phyloP scores from a whole-genome alignment of 1,139 yeast species.

The Oligophagozyma castellii region DNA sequence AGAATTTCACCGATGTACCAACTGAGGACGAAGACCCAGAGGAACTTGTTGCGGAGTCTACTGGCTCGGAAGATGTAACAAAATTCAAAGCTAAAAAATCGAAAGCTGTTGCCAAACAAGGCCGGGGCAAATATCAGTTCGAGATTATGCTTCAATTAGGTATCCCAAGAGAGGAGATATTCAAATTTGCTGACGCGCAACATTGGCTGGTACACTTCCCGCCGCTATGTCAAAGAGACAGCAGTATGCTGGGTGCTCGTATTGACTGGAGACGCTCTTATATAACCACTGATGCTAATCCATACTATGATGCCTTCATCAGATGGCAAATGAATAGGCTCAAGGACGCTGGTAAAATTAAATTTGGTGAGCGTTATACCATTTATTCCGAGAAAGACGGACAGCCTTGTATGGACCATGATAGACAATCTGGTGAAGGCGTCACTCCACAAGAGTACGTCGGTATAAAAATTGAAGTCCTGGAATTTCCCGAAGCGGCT shows the following conservation, averaged over 20 bases:
- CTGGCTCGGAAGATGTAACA: slow-evolving; percentile 60
- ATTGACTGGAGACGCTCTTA: slow-evolving; percentile 98
- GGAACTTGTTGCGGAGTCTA: slow-evolving; percentile 24
- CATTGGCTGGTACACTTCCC: slow-evolving; percentile 92
- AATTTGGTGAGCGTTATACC: slow-evolving; percentile 96
- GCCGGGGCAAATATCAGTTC: slow-evolving; percentile 86
- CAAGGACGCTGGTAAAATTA: slow-evolving; percentile 77
- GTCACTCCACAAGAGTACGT: slow-evolving; percentile 93
- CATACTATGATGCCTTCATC: slow-evolving; percentile 87
- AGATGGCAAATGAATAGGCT: slow-evolving; percentile 94
- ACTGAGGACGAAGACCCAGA: slow-evolving; percentile 42
- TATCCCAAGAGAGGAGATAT: slow-evolving; percentile 66
- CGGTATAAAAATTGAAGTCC: slow-evolving; percentile 70
- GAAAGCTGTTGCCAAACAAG: slow-evolving; percentile 85
- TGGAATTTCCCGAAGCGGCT: slow-evolving; percentile 34
- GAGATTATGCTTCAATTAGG: slow-evolving; percentile 95
- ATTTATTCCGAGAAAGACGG: slow-evolving; percentile 96
- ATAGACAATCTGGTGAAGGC: slow-evolving; percentile 95
- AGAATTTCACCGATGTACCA: slow-evolving; percentile 53
- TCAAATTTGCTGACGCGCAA: slow-evolving; percentile 75
- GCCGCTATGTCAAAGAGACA: slow-evolving; percentile 72
- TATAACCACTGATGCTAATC: slow-evolving; percentile 90
- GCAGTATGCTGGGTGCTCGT: slow-evolving; percentile 75
- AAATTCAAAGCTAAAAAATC: slow-evolving; percentile 87
- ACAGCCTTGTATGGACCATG: slow-evolving; percentile 99